Evolutionary conservation across 2,329 filamentous ascomycete species (phyloP), one percentile per base, ranked within the genome.

Genomic region (Diaporthe capsici): DNA sequence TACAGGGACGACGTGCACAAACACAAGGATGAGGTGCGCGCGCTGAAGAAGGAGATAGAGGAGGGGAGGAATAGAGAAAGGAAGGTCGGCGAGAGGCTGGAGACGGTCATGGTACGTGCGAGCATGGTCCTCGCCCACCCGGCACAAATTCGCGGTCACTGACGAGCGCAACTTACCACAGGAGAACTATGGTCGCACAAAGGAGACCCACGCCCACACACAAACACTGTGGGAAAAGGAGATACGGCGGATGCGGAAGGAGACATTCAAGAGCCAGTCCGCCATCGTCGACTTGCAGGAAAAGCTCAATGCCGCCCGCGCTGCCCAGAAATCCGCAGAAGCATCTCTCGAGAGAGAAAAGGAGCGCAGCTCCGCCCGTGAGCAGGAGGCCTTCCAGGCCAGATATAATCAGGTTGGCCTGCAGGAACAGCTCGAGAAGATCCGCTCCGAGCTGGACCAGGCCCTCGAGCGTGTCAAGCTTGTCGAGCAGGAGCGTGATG

Each of bases 181-280:
- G 93, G 93, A 94, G 80, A 93, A 92, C 81, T 93, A 93, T 80
- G 89, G 91, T 42, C 91, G 91, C 76, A 89, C 91, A 71, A 94
- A 94, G 82, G 93, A 94, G 80, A 93, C 91, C 51, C 89, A 93
- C 79, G 88, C 90, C 53, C 91, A 93, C 81, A 92, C 91, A 13
- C 90, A 93, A 82, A 85, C 90, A 28, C 84, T 94, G 13, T 94
- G 93, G 90, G 93, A 95, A 80, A 94, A 94, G 82, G 93, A 95
- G 82, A 92, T 94, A 58, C 89, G 93, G 73, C 88, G 91, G 74
- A 89, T 90, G 13, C 88, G 92, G 68, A 95, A 95, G 79, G 93
- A 95, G 79, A 92, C 91, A 3, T 94, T 94, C 87, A 94, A 94
- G 81, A 89, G 90, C n/a, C 92, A 94, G 79, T 94, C 92, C 3